Percentiles rank a stretch among this genome's conserved stretches.
Evolutionary conservation across 23 red algal genomes (phyloP).

Genomic region (Cyanidioschyzon merolae): DNA sequence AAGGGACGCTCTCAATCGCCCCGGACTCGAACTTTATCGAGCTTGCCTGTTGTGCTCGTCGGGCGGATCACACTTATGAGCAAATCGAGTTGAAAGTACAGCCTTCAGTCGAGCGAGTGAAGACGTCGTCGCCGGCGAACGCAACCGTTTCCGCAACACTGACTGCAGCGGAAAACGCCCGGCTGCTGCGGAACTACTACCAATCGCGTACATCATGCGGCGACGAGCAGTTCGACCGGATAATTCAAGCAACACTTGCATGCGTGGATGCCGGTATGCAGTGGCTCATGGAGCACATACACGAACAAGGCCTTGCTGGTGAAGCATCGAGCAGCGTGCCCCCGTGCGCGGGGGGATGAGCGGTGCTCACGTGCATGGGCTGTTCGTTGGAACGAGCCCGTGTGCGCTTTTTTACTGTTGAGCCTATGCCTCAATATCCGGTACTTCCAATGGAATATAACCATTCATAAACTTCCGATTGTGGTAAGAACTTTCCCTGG

Average conservation of each 20-base stretch:
- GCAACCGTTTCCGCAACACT: background rate
- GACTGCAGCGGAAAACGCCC: background rate
- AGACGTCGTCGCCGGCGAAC: background rate
- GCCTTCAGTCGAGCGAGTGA: background rate
- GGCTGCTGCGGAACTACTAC: background rate
- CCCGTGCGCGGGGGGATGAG: too few relatives aligned
- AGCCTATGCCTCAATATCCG: too few relatives aligned
- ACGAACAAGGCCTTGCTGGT: too few relatives aligned
- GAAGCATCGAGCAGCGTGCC: too few relatives aligned
- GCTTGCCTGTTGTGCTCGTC: slow-evolving; percentile 2
- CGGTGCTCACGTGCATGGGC: too few relatives aligned
- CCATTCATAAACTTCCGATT: too few relatives aligned
- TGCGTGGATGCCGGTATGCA: background rate
- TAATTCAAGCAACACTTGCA: background rate
- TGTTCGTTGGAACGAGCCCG: too few relatives aligned
- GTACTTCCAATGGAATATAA: too few relatives aligned
- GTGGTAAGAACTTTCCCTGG: too few relatives aligned
- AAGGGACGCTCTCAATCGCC: background rate
- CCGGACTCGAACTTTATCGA: background rate
- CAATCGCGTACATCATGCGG: background rate
- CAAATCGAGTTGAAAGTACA: slow-evolving; percentile 1
- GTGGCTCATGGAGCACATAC: background rate
- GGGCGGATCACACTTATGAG: slow-evolving; percentile 2
- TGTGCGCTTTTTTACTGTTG: too few relatives aligned
- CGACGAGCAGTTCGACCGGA: background rate